Base-by-base conservation (phyloP, 148 eudicot species). In the Cornus controversa region DNA sequence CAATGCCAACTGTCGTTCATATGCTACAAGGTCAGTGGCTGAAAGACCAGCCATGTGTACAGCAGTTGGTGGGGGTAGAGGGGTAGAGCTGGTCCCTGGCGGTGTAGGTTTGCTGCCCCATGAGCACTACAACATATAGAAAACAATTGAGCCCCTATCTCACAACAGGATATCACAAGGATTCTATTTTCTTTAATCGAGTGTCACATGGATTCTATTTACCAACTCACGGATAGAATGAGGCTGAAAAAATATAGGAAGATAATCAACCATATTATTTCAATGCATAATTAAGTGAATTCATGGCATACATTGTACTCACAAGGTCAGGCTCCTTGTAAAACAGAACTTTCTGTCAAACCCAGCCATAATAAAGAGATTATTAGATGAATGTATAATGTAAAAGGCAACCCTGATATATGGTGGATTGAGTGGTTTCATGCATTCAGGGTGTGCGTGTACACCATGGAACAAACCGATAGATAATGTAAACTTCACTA, bases 91-190 rank as follows among this genome's bases (percentile, higher is more conserved):
- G 31, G 90, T 77, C 54, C 97, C 98, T 8, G 93, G 88, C 3
- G 88, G 94, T 16, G 97, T 94, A 20, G 97, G 98, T 86, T 94
- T 94, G 78, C 86, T 92, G 7, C 94, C 98, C 97, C 98, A 91
- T 9, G 90, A 94, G 76, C 97, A 91, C 97, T 94, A 84, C 77
- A 75, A 23, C 10, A 34, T 58, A 29, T 54, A 66, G 3, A 31
- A 10, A 25, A 40, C 57, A 42, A 10, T 70, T 14, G 47, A 47
- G 8, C 1, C 22, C 13, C 8, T 50, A 1, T 2, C 20, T 11
- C 57, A 50, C 1, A 50, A 16, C 57, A 50, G 57, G 57, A 16
- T 50, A 50, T 50, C 53, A 1, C 7, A 47, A 47, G 53, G 14
- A 47, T 47, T 47, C n/a, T n/a, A n/a, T n/a, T n/a, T n/a, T n/a